Evolutionary conservation across 2,329 filamentous ascomycete genomes (phyloP), one percentile per base, ranked within the genome.

Genomic region (Allantophomopsis cytisporea): DNA sequence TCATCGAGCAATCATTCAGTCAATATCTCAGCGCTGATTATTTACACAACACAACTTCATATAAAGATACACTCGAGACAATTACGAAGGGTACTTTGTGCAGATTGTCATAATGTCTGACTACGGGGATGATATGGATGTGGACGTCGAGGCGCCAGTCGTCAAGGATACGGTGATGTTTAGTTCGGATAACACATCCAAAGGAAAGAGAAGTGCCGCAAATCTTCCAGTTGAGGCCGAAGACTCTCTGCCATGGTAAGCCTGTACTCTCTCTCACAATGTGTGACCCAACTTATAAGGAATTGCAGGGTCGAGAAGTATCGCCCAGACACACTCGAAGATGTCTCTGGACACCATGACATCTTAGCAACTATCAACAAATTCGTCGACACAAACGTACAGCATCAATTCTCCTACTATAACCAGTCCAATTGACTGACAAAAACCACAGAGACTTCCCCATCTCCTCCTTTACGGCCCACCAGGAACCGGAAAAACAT

Each of bases 331-430:
- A 86, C 83, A 2, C 75, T 98, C 35, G 76, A 81, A 50, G 91
- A 98, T 60, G 91, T 98, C 42, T 94, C 87, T 3, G 91, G 91
- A 15, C 91, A 98, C 60, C 83, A 95, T 56, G 91, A 98, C 61
- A 96, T 98, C 54, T 77, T 98, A 47, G 80, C 88, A 4, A 98
- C 91, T 2, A 94, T 98, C 65, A 95, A 95, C 69, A 91, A 88
- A 59, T 98, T 98, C 54, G 76, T 98, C 56, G 88, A 96, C 56
- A 75, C 84, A 41, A 96, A 98, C 63, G 73, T 77, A 60, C 21
- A 60, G 39, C 17, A 13, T 37, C 8, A 17, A 7, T 7, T 7
- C 17, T 35, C 23, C 11, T 13, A n/a, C 4, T 2, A 8, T 42
- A n/a, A 36, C 16, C 33, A 2, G 21, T 15, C 17, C n/a, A 15